These are phyloP conservation scores for Colletotrichum sp. DNA, from an alignment of 2,329 filamentous ascomycete genomes.

Conservation along the genomic window DNA sequence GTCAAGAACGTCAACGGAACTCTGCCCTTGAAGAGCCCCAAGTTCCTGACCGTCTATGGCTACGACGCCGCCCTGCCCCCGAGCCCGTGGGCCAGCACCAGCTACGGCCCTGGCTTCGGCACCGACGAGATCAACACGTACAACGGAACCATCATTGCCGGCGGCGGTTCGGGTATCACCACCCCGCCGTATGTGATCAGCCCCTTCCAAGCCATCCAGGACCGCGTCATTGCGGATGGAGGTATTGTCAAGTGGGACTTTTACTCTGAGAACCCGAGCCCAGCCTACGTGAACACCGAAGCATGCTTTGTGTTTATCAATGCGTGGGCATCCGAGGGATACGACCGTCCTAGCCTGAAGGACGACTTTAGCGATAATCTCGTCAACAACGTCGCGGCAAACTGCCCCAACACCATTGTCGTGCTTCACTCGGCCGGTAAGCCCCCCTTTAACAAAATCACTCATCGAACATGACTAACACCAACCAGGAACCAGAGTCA, in stretches of 20 bases:
- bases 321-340: slow-evolving; percentile 68
- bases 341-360: slow-evolving; percentile 62
- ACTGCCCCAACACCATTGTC: slow-evolving; percentile 63
- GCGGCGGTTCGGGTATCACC: slow-evolving; percentile 69
- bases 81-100: background rate
- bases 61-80: slow-evolving; percentile 63
- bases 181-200: slow-evolving; percentile 65
- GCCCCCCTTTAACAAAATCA: slow-evolving; percentile 40
- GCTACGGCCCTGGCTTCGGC: background rate
- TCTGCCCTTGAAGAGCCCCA: slow-evolving; percentile 60
- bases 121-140: slow-evolving; percentile 46
- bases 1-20: slow-evolving; percentile 67
- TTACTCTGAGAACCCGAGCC: slow-evolving; percentile 51
- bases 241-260: background rate
- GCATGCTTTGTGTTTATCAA: slow-evolving; percentile 73
- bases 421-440: slow-evolving; percentile 66
- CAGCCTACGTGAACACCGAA: slow-evolving; percentile 59
- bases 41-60: slow-evolving; percentile 65
- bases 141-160: slow-evolving; percentile 67
- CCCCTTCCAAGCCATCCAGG: slow-evolving; percentile 69
- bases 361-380: slow-evolving; percentile 70
- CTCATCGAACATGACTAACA: rapidly evolving
- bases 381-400: slow-evolving; percentile 51
- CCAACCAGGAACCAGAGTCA: slow-evolving; percentile 32
- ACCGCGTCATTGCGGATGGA: slow-evolving; percentile 37